These are phyloP conservation scores for Pugionium cornutum DNA, from an alignment of 345 rosid genomes.

Conservation along the genomic window DNA sequence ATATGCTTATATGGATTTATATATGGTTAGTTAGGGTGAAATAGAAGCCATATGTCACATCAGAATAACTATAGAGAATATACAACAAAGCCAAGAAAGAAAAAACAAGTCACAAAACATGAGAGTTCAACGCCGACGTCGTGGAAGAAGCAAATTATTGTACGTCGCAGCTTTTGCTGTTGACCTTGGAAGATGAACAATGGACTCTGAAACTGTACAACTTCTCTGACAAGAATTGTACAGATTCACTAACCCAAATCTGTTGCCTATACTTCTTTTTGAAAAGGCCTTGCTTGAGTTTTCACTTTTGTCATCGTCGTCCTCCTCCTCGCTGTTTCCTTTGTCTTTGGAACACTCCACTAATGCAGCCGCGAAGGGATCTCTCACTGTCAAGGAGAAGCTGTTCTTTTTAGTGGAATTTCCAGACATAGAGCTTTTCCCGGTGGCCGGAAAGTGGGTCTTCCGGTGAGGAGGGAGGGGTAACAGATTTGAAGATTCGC, in stretches of 20 bases:
- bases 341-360: conserved; percentile 67
- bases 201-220: conserved; percentile 69
- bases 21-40: too few relatives aligned
- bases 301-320: not conserved
- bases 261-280: conserved; percentile 47
- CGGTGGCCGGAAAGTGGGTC: conserved; percentile 36
- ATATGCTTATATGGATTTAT: too few relatives aligned
- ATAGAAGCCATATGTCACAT: too few relatives aligned
- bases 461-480: conserved; percentile 65
- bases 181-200: conserved; percentile 63
- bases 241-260: conserved; percentile 64
- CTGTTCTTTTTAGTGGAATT: conserved; percentile 19
- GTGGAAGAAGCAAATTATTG: conserved; percentile 30
- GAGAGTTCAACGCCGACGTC: conserved; percentile 23
- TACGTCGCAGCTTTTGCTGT: conserved; percentile 23
- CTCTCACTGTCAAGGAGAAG: conserved; percentile 44
- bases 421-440: conserved; percentile 15
- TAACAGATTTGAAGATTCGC: conserved; percentile 44
- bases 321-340: too few relatives aligned
- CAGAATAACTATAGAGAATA: too few relatives aligned
- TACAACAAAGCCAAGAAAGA: too few relatives aligned
- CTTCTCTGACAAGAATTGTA: conserved; percentile 68
- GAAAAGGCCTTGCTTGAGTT: conserved; percentile 20
- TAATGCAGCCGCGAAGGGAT: conserved; percentile 82
- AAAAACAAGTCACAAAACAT: too few relatives aligned